These are phyloP conservation scores for Oryza brachyantha DNA, from an alignment of 176 grass and related monocot genomes.

Conservation along the genomic window DNA sequence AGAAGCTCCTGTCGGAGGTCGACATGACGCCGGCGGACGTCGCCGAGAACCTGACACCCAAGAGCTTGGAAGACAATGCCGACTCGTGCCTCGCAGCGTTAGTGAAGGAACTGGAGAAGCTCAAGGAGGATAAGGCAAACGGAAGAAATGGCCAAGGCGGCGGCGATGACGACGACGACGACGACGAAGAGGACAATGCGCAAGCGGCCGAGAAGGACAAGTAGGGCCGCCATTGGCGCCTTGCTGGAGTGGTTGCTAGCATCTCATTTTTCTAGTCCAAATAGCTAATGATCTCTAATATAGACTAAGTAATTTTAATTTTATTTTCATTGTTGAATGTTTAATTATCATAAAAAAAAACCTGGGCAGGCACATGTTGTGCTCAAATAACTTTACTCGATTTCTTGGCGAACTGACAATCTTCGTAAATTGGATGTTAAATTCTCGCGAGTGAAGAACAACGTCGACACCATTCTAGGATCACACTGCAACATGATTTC, in stretches of 20 bases:
- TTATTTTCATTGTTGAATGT: neutral
- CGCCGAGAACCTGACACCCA: slow-evolving; percentile 58
- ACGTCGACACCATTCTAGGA: neutral
- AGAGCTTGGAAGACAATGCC: slow-evolving; percentile 21
- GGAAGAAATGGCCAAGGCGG: neutral
- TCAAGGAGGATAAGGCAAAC: slow-evolving; percentile 35
- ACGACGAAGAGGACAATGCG: neutral
- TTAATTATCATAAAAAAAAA: no score
- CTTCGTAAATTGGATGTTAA: neutral
- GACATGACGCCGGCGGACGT: slow-evolving; percentile 62
- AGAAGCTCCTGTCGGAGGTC: slow-evolving; percentile 35
- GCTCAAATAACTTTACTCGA: neutral
- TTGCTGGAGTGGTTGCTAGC: neutral
- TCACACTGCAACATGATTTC: neutral
- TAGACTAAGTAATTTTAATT: neutral
- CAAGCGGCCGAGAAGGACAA: neutral
- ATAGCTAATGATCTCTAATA: neutral
- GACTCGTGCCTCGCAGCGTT: slow-evolving; percentile 33
- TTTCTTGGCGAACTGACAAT: neutral
- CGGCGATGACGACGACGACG: neutral
- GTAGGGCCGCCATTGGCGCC: neutral
- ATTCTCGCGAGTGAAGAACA: neutral
- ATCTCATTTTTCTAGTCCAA: neutral
- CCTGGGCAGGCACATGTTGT: neutral
- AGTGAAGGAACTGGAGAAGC: slow-evolving; percentile 36